phyloP scores from a whole-genome alignment of 2,329 filamentous ascomycete species.

The Bipolaris victoriae region DNA sequence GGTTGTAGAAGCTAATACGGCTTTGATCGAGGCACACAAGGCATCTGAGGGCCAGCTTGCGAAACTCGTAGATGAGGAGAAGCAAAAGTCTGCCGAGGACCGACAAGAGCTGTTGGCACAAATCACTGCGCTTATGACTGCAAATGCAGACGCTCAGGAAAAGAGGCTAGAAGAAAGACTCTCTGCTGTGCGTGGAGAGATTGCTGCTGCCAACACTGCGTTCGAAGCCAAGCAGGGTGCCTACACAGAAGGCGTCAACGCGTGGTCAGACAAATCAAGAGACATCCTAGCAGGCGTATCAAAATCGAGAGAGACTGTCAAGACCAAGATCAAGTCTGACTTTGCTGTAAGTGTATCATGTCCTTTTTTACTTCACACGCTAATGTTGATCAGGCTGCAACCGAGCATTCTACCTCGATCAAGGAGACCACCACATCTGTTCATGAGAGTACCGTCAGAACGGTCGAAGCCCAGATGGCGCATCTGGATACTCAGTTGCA shows the following conservation, averaged over 20 bases:
- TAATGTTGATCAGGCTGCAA: constrained; percentile 63
- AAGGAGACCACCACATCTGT: constrained; percentile 84
- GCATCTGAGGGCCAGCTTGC: constrained; percentile 70
- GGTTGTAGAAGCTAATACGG: constrained; percentile 71
- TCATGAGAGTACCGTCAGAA: constrained; percentile 86
- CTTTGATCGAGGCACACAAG: constrained; percentile 71
- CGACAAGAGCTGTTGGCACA: constrained; percentile 75
- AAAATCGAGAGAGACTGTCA: constrained; percentile 76
- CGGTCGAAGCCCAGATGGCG: constrained; percentile 86
- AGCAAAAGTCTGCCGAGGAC: constrained; percentile 73
- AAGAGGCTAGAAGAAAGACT: constrained; percentile 70
- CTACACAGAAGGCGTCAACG: constrained; percentile 74
- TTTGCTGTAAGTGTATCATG: constrained; percentile 68
- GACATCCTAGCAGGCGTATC: constrained; percentile 73
- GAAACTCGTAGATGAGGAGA: constrained; percentile 76
- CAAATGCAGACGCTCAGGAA: constrained; percentile 76
- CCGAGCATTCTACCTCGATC: constrained; percentile 81
- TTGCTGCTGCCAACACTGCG: constrained; percentile 67
- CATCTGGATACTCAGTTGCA: constrained; percentile 89
- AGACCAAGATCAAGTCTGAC: constrained; percentile 82
- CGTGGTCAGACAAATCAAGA: constrained; percentile 73
- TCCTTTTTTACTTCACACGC: constrained; percentile 11
- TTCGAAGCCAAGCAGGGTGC: constrained; percentile 69
- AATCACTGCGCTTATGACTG: constrained; percentile 76
- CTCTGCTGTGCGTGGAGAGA: constrained; percentile 65